Base-by-base conservation (phyloP, 148 eudicot species). In the Rhododendron henanense region DNA sequence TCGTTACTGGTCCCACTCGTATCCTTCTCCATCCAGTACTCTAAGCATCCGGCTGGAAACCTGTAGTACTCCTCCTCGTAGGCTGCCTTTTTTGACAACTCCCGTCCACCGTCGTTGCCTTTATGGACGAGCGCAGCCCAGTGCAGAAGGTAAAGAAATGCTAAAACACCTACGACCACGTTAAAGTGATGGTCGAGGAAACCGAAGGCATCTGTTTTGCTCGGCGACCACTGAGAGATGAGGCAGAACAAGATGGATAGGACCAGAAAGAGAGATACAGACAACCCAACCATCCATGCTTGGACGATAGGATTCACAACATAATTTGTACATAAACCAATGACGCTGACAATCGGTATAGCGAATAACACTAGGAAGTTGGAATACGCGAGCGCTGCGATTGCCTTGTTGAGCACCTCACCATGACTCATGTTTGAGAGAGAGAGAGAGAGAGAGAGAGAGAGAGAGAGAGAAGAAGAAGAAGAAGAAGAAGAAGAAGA, bases 401-500 rank as follows among this genome's bases (percentile, higher is more conserved):
- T 18, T 59, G 65, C 65, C 23, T 59, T 59, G 65, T 59, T 59
- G 65, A 59, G 65, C 5, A 59, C 21, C 2, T 59, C 65, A 1
- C 65, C 65, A 59, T 59, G 23, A 59, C 23, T 19, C 65, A 59
- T 59, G 7, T 6, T 18, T 16, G 21, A 57, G 63, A 57, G 23
- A 57, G 23, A 18, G 65, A 19, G 65, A 59, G n/a, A 59, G 8
- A 57, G 63, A 57, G 63, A 57, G 63, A 57, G 63, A 57, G n/a
- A 57, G 55, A 51, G 55, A 51, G 55, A 51, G 57, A 51, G 57
- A 51, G 57, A 14, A 4, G 19, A 18, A 16, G 61, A 55, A 9
- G 16, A 14, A 13, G 57, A 3, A 3, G 19, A 0, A 15, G 59
- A 0, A 13, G 19, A 0, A 14, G 18, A 0, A n/a, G n/a, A n/a